Base-by-base conservation (phyloP, 2,329 filamentous ascomycete species). In the Stachybotrys echinatus region DNA sequence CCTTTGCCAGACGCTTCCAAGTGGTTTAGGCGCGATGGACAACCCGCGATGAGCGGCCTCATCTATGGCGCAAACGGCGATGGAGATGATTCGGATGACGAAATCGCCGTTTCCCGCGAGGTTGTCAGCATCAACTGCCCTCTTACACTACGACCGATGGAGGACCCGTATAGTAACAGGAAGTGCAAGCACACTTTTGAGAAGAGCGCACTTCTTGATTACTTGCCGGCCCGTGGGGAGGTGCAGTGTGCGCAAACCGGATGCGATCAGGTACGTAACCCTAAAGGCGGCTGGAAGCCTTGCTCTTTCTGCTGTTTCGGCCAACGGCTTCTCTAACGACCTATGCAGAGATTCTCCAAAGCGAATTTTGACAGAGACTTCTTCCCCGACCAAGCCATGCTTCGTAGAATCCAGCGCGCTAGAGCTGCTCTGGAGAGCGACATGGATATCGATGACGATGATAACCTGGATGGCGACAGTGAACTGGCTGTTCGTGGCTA, bases 171-270 rank as follows among this genome's bases (percentile, higher is more conserved):
- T 59, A 87, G 80, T 49, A 88, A 81, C 58, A 70, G 63, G 14
- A 79, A 80, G 55, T 92, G 88, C 71, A 83, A 80, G 49, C 88
- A 92, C 64, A 84, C 79, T 0, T 92, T 89, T 61, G 85, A 92
- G 61, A 85, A 81, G 64, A 60, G 64, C 2, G 80, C 81, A 1
- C 84, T 92, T 38, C 50, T 80, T 21, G 76, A 81, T n/a, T 72
- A 72, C 52, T 42, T 84, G 73, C 63, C 74, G 74, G 49, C 60
- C 56, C 52, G 59, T 47, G 48, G 68, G 56, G 49, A 64, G 47
- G 71, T 79, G 1, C 72, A 77, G 48, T 91, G 87, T 62, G 87
- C 87, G 0, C 76, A 83, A 50, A 69, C 77, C 3, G 86, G 87
- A 1, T 91, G 87, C 62, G 70, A 73, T 45, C 70, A 79, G 70